These are phyloP conservation scores for Rhodamnia argentea DNA, from an alignment of 345 rosid species.

Conservation along the genomic window DNA sequence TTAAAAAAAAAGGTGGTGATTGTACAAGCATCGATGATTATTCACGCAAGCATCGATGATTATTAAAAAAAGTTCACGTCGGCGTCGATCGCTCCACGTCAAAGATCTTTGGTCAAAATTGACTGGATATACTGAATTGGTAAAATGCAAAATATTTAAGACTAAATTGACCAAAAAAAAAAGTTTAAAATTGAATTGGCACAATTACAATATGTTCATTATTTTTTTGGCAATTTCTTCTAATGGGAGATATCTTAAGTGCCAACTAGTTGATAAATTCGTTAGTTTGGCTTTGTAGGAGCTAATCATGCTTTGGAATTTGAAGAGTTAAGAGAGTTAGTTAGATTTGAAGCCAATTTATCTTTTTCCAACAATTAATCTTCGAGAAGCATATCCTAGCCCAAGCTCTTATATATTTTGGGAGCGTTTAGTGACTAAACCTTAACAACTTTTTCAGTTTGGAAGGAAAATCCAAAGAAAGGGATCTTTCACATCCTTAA, in stretches of 20 bases:
- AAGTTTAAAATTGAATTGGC: no score
- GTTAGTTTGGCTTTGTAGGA: not conserved
- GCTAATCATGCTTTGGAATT: not conserved
- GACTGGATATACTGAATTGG: no score
- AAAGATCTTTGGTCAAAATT: no score
- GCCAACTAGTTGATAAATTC: not conserved
- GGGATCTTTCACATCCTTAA: not conserved
- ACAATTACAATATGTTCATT: fast-evolving
- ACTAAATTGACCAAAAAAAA: no score
- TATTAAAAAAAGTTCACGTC: no score
- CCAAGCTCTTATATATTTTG: not conserved
- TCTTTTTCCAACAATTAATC: no score
- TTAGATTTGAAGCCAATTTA: no score
- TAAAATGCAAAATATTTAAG: no score
- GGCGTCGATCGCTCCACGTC: no score
- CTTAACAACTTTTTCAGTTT: not conserved
- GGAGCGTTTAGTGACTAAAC: not conserved
- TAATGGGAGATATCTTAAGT: not conserved
- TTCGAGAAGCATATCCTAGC: not conserved
- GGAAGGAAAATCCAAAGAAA: not conserved
- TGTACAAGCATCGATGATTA: not conserved
- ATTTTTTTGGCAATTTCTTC: no score
- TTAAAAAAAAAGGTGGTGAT: not conserved
- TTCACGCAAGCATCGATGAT: not conserved
- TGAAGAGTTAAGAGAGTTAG: not conserved